Conservation (phyloP, 2,329 filamentous ascomycete genomes). For the Pseudocercospora crystallina region DNA sequence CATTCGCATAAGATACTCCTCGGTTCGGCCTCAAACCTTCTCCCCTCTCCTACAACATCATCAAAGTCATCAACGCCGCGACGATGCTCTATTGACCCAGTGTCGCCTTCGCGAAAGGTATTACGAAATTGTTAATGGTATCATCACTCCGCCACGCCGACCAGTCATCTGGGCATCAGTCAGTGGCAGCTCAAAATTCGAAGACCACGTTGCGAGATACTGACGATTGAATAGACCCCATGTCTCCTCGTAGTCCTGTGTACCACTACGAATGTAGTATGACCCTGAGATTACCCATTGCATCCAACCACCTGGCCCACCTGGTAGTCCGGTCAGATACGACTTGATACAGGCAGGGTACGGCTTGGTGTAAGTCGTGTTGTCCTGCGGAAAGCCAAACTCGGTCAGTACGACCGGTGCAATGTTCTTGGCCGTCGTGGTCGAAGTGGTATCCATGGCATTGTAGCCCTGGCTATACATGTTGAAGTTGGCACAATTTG, state of each 20-base stretch:
- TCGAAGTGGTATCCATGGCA: slow-evolving; percentile 43
- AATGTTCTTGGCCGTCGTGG: slow-evolving; percentile 11
- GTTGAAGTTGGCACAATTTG: slow-evolving; percentile 49
- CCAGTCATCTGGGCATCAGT: slow-evolving; percentile 46
- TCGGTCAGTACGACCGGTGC: slow-evolving; percentile 56
- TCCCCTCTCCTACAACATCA: no score
- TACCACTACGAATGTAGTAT: slow-evolving; percentile 43
- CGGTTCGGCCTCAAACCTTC: no score
- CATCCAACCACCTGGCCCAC: slow-evolving; percentile 56
- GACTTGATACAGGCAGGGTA: slow-evolving; percentile 56
- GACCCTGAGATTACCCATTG: slow-evolving; percentile 53
- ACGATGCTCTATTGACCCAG: background rate
- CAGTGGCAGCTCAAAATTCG: no score
- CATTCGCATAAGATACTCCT: no score
- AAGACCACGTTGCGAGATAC: no score
- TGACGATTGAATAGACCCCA: slow-evolving; percentile 49
- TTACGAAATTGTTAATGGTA: slow-evolving; percentile 17
- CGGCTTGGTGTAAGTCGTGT: slow-evolving; percentile 46
- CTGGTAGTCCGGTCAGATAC: slow-evolving; percentile 47
- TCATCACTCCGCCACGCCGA: slow-evolving; percentile 33
- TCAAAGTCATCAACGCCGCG: no score
- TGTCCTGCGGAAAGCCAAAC: slow-evolving; percentile 56
- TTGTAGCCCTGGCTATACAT: slow-evolving; percentile 55
- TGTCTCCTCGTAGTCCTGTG: slow-evolving; percentile 1
- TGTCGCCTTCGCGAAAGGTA: slow-evolving; percentile 21